Evolutionary conservation across 1,284 basidiomycete genomes (phyloP).

Genomic region (Kwoniella shivajii): DNA sequence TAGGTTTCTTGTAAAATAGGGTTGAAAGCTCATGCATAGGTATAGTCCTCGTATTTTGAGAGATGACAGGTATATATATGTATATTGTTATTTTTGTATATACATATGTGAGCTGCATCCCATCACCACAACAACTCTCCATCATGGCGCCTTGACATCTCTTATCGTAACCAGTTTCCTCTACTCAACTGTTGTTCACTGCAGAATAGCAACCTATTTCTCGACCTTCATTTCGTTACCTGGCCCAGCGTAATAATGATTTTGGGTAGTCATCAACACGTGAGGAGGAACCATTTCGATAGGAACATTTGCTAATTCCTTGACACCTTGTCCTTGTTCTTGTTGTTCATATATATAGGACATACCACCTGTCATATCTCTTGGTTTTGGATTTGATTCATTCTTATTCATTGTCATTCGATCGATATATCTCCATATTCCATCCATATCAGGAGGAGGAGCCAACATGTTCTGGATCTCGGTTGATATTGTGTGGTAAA

Average conservation of each 20-base stretch:
- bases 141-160: too few species aligned
- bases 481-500: conserved; percentile 35
- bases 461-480: conserved; percentile 40
- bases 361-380: conserved; percentile 32
- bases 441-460: conserved; percentile 31
- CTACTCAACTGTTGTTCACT: too few species aligned
- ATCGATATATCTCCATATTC: conserved; percentile 26
- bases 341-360: conserved; percentile 34
- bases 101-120: too few species aligned
- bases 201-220: conserved; percentile 6
- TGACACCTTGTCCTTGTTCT: conserved; percentile 8
- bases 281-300: conserved; percentile 32
- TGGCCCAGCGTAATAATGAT: conserved; percentile 34
- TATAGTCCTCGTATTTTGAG: too few species aligned
- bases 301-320: conserved; percentile 30
- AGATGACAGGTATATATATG: too few species aligned
- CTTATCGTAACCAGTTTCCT: too few species aligned
- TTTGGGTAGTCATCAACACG: conserved; percentile 43
- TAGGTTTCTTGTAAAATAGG: too few species aligned
- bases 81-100: too few species aligned
- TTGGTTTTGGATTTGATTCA: conserved; percentile 27
- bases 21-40: too few species aligned
- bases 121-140: too few species aligned
- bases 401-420: conserved; percentile 10
- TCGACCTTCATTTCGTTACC: conserved; percentile 30